Percentiles rank a stretch among this genome's conserved stretches.
Evolutionary conservation across 1,284 basidiomycete genomes (phyloP).

Genomic region (Rhodotorula sp.): DNA sequence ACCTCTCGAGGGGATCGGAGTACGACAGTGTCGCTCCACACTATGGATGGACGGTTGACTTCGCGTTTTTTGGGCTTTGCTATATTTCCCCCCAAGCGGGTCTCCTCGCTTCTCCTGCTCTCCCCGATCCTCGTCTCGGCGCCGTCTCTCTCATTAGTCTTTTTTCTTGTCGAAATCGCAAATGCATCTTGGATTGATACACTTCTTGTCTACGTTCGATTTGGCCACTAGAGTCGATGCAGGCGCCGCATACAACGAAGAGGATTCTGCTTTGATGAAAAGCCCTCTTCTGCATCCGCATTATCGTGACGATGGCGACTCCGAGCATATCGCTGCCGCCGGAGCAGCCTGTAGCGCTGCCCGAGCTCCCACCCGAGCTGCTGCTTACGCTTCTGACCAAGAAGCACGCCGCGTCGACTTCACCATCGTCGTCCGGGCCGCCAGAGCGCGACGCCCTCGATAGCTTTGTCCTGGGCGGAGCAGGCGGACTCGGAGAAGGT

Average conservation of each 20-base stretch:
- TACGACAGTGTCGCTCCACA: no score
- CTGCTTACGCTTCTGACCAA: slow-evolving; percentile 27
- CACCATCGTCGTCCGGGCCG: not conserved
- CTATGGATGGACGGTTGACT: no score
- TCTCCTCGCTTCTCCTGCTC: not conserved
- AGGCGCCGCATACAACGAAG: no score
- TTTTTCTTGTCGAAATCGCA: not conserved
- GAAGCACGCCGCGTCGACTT: not conserved
- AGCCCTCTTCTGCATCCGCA: not conserved
- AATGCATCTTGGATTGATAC: not conserved
- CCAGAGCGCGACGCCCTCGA: slow-evolving; percentile 38
- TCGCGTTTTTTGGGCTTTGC: no score
- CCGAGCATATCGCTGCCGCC: slow-evolving; percentile 19
- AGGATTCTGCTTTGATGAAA: no score
- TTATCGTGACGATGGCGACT: slow-evolving; percentile 11
- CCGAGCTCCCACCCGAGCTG: slow-evolving; percentile 37
- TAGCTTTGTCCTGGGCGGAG: slow-evolving; percentile 33
- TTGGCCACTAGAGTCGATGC: no score
- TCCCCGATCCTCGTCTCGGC: not conserved
- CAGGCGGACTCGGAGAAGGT: not conserved
- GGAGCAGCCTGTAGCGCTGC: slow-evolving; percentile 5
- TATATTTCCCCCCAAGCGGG: not conserved
- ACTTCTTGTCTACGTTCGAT: not conserved
- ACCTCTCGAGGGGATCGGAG: no score
- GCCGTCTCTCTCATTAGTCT: not conserved